Percentiles rank a stretch among this genome's conserved stretches.
phyloP scores from a whole-genome alignment of 208 protist species.

The Wallacemonas sp. region DNA sequence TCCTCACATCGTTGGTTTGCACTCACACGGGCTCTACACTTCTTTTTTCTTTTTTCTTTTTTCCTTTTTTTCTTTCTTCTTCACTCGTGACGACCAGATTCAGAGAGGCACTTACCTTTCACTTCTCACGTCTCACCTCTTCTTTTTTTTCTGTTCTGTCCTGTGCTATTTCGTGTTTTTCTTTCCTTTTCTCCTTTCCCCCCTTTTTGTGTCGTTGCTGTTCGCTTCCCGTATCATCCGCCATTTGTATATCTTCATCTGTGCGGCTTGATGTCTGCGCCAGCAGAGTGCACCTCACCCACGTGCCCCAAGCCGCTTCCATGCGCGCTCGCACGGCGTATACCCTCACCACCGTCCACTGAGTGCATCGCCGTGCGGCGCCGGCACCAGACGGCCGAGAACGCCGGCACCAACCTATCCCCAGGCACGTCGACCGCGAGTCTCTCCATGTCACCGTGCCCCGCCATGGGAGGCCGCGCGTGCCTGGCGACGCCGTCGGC shows the following conservation, averaged over 20 bases:
- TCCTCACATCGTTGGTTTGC: no score
- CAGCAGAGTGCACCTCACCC: no score
- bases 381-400: no score
- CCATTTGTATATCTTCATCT: no score
- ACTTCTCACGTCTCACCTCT: background rate
- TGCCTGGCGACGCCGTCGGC: background rate
- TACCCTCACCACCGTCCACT: background rate
- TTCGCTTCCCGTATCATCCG: no score
- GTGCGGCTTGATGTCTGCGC: no score
- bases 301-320: background rate
- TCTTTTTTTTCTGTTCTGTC: background rate
- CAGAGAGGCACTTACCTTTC: no score
- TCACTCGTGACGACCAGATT: background rate
- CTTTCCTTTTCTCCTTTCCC: background rate
- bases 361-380: no score
- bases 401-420: no score
- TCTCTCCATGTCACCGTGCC: constrained; percentile 6
- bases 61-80: constrained; percentile 21
- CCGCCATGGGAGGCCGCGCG: background rate
- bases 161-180: background rate
- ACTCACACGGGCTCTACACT: no score
- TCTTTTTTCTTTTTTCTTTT: constrained; percentile 9
- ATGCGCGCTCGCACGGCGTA: background rate
- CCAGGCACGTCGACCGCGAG: no score
- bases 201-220: background rate